These are phyloP conservation scores for Cymbopogon flexuosus DNA, from an alignment of 202 grass and related monocot genomes.

Conservation along the genomic window DNA sequence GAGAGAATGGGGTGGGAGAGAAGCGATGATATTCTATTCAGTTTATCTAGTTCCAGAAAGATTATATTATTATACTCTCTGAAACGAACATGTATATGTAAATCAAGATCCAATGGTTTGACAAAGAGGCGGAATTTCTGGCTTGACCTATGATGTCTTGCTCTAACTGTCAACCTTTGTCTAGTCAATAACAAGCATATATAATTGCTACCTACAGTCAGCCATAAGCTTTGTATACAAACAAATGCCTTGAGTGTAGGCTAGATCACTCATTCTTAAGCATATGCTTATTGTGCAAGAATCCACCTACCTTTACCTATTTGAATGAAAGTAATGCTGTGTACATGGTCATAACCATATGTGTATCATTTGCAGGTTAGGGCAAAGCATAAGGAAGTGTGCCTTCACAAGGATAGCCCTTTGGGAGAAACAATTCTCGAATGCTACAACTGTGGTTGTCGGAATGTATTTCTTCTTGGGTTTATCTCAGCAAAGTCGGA, in stretches of 20 bases:
- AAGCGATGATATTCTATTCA: neutral
- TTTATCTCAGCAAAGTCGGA: conserved; percentile 98
- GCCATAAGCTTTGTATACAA: neutral
- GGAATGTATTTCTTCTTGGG: conserved; percentile 97
- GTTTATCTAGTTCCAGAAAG: neutral
- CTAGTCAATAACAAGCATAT: neutral
- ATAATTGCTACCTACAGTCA: neutral
- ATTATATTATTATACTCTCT: neutral
- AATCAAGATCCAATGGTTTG: neutral
- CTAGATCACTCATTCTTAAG: neutral
- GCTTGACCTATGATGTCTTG: neutral
- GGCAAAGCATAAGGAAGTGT: conserved; percentile 98
- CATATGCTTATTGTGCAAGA: neutral
- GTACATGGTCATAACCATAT: neutral
- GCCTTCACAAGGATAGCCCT: conserved; percentile 93
- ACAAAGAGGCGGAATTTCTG: neutral
- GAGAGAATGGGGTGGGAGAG: too few species aligned
- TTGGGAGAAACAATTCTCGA: conserved; percentile 97
- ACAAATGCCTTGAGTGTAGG: neutral
- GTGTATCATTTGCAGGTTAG: conserved; percentile 52
- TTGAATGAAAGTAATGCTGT: neutral
- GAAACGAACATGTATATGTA: neutral
- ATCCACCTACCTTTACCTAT: neutral
- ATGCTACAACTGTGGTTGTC: conserved; percentile 95
- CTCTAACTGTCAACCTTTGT: neutral